Base-by-base conservation (phyloP, 257 asterid species). In the Echium plantagineum region DNA sequence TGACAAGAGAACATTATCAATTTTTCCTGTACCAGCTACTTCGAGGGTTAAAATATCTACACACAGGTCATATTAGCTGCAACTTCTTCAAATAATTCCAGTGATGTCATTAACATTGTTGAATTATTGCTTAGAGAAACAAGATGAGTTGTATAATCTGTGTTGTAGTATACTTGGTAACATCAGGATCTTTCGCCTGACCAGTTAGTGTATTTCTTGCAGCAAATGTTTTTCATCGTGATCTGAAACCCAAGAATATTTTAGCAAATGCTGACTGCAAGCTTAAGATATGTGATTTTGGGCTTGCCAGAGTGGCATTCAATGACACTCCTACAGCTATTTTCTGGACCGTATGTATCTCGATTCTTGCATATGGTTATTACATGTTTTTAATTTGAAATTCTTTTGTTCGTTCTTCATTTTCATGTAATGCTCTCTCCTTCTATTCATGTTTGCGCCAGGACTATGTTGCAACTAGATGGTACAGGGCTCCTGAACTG, bases 401-500 rank as follows among this genome's bases (percentile, higher is more conserved):
- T 16, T 18, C 6, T 55, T 7, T 21, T 21, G 22, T 55, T 15
- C 26, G 2, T 19, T 55, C 26, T 24, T 24, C 26, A 24, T 24
- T 24, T 30, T 19, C 58, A 1, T 55, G 20, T 55, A 19, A 26
- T 55, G 24, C 24, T 18, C 17, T 55, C 12, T 55, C 22, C 13
- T 55, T 3, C 20, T 52, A 16, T 6, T 17, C n/a, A 26, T 28
- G 13, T n/a, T 15, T 8, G 48, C 49, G 65, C 18, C 59, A 91
- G 98, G 98, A 91, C 80, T 91, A 91, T 64, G 96, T 91, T 38
- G 96, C 98, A 52, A 91, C 98, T 1, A 83, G 96, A 74, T 91
- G 98, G 98, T 87, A 87, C 49, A 79, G 98, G 63, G 98, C 98
- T 73, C 98, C 98, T 9, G 98, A 91, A 61, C 61, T 91, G 59